A percentile compares a stretch with the other conserved stretches of the same genome.
Evolutionary conservation across 2,329 filamentous ascomycete genomes (phyloP).

Genomic region (Tolypocladium amazonense): DNA sequence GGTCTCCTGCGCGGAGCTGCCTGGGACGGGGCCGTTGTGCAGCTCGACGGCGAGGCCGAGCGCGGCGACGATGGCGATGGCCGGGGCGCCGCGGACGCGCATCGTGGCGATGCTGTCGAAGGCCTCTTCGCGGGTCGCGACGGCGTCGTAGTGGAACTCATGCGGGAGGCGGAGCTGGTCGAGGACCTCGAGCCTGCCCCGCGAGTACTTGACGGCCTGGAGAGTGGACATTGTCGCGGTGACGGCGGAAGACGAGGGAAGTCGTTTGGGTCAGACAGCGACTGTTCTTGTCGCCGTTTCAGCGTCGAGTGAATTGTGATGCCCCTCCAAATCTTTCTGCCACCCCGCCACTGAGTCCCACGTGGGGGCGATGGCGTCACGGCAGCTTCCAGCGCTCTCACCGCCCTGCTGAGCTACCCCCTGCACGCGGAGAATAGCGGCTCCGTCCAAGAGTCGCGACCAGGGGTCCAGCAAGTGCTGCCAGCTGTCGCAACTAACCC

Average conservation of each 20-base stretch:
- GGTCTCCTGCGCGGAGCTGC: conserved; percentile 40
- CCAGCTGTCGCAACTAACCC: not conserved
- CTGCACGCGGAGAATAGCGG: not conserved
- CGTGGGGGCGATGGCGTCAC: not conserved
- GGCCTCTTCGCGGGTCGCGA: conserved; percentile 61
- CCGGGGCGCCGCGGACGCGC: conserved; percentile 71
- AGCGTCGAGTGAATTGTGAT: not conserved
- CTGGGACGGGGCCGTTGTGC: conserved; percentile 37
- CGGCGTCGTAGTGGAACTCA: conserved; percentile 65
- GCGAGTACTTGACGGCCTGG: conserved; percentile 67
- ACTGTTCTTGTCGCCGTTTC: not conserved
- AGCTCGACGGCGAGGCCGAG: conserved; percentile 82
- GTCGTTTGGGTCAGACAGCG: not conserved
- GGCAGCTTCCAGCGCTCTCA: not conserved
- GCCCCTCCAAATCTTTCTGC: not conserved
- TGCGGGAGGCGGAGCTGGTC: conserved; percentile 79
- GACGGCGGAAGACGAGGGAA: not conserved
- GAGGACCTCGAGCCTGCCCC: conserved; percentile 64
- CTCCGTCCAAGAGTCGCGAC: not conserved
- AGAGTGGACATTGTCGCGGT: conserved; percentile 38
- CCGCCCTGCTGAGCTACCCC: not conserved
- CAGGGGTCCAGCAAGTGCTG: not conserved
- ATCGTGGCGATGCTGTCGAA: conserved; percentile 78
- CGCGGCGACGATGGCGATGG: conserved; percentile 95
- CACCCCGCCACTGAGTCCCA: not conserved